phyloP scores from a whole-genome alignment of 2,329 filamentous ascomycete genomes.

The Verticillium tricorpus region DNA sequence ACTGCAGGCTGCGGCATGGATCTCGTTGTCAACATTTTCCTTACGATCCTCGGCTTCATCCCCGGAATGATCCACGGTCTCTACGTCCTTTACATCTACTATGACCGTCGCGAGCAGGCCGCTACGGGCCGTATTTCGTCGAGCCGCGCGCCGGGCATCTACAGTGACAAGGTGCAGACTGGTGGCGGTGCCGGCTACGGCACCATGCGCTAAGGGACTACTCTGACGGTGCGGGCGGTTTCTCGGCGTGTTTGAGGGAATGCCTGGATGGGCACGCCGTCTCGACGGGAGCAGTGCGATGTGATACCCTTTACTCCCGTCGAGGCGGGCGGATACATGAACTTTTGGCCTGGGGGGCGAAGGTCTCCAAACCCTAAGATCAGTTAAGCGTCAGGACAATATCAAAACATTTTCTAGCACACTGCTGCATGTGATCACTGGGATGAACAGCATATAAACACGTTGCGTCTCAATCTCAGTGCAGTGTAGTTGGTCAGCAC shows the following conservation, averaged over 20 bases:
- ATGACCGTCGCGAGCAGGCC: constrained; percentile 63
- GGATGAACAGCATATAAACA: too few species aligned
- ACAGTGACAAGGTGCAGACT: constrained; percentile 66
- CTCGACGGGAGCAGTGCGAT: not conserved
- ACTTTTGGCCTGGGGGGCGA: not conserved
- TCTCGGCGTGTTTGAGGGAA: not conserved
- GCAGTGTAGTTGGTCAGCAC: too few species aligned
- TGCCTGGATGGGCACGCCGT: not conserved
- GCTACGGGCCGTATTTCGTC: constrained; percentile 50
- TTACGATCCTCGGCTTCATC: constrained; percentile 66
- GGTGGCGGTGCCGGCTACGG: constrained; percentile 61
- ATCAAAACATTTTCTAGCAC: too few species aligned
- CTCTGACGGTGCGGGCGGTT: constrained; percentile 9
- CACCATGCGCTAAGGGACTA: constrained; percentile 32
- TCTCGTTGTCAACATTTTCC: constrained; percentile 61
- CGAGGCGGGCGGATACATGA: not conserved
- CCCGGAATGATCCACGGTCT: constrained; percentile 79
- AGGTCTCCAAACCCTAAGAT: not conserved
- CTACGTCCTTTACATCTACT: constrained; percentile 81
- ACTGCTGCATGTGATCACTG: not conserved
- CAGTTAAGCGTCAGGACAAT: not conserved
- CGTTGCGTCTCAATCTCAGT: too few species aligned
- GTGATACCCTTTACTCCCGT: not conserved
- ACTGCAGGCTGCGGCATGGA: constrained; percentile 62
- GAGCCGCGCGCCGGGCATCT: constrained; percentile 62